A percentile compares a stretch with the other conserved stretches of the same genome.
Conservation (phyloP, 495 filamentous ascomycete species). For the Penicillium egyptiacum region DNA sequence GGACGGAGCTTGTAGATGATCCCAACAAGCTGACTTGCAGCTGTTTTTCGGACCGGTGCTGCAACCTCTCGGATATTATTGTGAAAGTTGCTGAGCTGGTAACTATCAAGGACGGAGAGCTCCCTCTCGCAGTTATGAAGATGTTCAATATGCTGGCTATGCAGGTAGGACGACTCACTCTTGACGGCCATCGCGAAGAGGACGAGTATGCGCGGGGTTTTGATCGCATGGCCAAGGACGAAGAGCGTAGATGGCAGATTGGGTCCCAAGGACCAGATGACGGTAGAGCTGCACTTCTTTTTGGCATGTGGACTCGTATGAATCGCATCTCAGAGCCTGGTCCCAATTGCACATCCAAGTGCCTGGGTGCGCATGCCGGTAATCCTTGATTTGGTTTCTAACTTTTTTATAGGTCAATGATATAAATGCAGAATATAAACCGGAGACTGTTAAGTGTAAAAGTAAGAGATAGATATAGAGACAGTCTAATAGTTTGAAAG, state of each 20-base stretch:
- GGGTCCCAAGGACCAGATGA: constrained; percentile 1
- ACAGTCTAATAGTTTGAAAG: no score
- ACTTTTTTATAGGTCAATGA: not conserved
- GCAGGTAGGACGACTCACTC: not conserved
- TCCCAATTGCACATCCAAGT: not conserved
- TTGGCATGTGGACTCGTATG: constrained; percentile 2
- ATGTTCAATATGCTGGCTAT: constrained; percentile 5
- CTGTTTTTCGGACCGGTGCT: not conserved
- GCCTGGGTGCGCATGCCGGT: not conserved
- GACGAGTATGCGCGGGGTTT: not conserved
- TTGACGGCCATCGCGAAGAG: not conserved
- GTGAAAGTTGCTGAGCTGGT: not conserved
- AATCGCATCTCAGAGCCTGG: not conserved
- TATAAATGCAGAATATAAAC: not conserved
- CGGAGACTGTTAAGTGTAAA: no score
- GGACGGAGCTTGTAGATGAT: not conserved
- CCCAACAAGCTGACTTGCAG: not conserved
- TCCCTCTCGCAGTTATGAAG: not conserved
- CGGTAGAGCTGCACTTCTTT: not conserved
- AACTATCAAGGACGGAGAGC: not conserved
- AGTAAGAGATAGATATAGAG: no score
- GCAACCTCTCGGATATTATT: not conserved
- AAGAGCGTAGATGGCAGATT: constrained; percentile 3
- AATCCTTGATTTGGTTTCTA: not conserved
- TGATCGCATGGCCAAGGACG: not conserved